A percentile compares a stretch with the other conserved stretches of the same genome.
Evolutionary conservation across 2,329 filamentous ascomycete genomes (phyloP).

Genomic region (Aureobasidium leucospermi): DNA sequence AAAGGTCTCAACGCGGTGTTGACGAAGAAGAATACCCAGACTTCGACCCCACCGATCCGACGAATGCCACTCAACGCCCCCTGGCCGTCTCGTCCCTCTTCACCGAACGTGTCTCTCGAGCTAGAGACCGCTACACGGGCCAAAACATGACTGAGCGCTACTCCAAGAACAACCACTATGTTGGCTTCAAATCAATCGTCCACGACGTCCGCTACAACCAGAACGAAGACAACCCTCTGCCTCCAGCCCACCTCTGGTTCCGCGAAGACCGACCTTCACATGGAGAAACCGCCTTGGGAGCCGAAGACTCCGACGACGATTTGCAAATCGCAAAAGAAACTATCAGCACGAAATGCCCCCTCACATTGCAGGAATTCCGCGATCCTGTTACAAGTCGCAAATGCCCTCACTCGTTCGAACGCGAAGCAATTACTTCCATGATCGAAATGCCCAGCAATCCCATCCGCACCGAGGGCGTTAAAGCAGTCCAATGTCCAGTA

Average conservation of each 20-base stretch:
- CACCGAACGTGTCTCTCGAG: constrained; percentile 29
- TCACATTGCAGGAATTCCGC: constrained; percentile 57
- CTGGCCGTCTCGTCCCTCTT: constrained; percentile 32
- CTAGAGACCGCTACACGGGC: constrained; percentile 38
- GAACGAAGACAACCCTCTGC: constrained; percentile 45
- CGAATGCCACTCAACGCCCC: constrained; percentile 27
- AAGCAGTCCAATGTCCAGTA: constrained; percentile 53
- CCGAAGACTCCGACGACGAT: constrained; percentile 54
- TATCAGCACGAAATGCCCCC: constrained; percentile 60
- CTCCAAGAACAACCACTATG: constrained; percentile 52
- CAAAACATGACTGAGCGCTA: constrained; percentile 41
- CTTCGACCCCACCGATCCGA: constrained; percentile 34
- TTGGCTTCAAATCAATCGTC: constrained; percentile 53
- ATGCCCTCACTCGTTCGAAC: constrained; percentile 69
- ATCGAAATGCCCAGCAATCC: constrained; percentile 24
- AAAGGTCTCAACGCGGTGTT: constrained; percentile 29
- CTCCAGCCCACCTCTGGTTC: constrained; percentile 57
- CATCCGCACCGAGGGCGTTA: constrained; percentile 16
- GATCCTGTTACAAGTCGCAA: constrained; percentile 60
- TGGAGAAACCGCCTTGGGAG: constrained; percentile 31
- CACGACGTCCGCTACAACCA: constrained; percentile 53
- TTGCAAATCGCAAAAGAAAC: constrained; percentile 58
- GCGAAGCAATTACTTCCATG: constrained; percentile 53
- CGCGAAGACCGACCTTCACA: constrained; percentile 37
- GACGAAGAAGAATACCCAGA: constrained; percentile 33